These are phyloP conservation scores for Fagopyrum esculentum DNA, from an alignment of 148 eudicot genomes.

Conservation along the genomic window DNA sequence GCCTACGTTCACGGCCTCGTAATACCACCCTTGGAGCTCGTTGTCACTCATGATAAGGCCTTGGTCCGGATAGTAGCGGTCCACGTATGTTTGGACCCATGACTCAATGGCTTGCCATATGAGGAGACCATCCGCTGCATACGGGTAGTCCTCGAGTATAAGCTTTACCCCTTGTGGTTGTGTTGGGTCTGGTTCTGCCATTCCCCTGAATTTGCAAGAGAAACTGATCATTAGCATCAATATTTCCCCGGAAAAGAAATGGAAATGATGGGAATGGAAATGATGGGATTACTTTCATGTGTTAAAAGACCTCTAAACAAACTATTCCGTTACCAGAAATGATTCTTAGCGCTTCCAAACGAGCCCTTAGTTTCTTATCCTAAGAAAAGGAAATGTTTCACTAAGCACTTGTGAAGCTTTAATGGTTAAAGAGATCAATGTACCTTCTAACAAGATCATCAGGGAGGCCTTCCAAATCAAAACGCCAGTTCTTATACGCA, in stretches of 20 bases:
- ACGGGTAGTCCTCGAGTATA: conserved; percentile 77
- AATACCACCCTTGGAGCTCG: conserved; percentile 93
- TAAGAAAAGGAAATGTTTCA: too few species aligned
- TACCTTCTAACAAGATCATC: conserved; percentile 82
- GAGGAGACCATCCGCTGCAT: conserved; percentile 83
- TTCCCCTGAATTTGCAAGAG: conserved; percentile 41
- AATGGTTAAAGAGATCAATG: background rate
- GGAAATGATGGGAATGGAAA: too few species aligned
- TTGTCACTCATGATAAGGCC: conserved; percentile 41
- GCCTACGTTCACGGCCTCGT: conserved; percentile 85
- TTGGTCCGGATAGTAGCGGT: conserved; percentile 63
- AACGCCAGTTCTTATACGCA: conserved; percentile 87
- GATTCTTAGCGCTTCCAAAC: too few species aligned
- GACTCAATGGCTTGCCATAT: conserved; percentile 73
- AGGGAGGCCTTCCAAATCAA: conserved; percentile 82
- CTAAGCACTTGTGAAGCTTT: background rate
- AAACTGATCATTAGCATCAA: background rate
- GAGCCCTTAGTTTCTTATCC: too few species aligned
- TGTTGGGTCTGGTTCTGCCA: conserved; percentile 77
- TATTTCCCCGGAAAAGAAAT: background rate
- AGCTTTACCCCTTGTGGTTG: conserved; percentile 80
- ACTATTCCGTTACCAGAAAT: too few species aligned
- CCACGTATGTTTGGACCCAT: conserved; percentile 69
- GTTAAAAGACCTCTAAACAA: too few species aligned
- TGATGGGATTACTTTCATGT: too few species aligned